A percentile compares a stretch with the other conserved stretches of the same genome.
Evolutionary conservation across 768 basidiomycete species (phyloP).

Genomic region (Hygrocybe punicea): DNA sequence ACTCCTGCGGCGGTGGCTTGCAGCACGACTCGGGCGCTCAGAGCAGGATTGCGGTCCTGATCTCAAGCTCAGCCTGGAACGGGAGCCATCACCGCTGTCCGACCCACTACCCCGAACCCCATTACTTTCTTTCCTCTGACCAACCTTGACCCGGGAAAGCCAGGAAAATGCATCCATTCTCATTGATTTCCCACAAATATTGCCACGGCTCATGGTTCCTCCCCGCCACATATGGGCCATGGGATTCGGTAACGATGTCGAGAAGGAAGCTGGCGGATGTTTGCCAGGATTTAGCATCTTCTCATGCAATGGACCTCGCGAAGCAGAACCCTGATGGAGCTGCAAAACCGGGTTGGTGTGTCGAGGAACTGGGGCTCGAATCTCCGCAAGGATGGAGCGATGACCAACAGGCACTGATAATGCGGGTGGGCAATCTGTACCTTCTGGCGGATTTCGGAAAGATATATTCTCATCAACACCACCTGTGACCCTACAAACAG

Average conservation of each 20-base stretch:
- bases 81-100: constrained; percentile 46
- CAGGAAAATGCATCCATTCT: constrained; percentile 67
- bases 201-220: constrained; percentile 49
- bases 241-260: constrained; percentile 1
- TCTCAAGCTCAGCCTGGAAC: constrained; percentile 26
- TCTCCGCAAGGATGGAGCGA: constrained; percentile 67
- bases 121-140: constrained; percentile 52
- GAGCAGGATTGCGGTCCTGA: too few species aligned
- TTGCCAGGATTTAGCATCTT: neutral
- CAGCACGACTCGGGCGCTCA: constrained; percentile 15
- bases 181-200: constrained; percentile 46
- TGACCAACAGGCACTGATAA: constrained; percentile 67
- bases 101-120: constrained; percentile 51
- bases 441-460: constrained; percentile 55
- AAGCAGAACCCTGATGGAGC: constrained; percentile 22
- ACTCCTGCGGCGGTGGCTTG: constrained; percentile 26
- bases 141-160: constrained; percentile 72
- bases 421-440: constrained; percentile 36
- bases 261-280: neutral
- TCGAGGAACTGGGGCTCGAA: constrained; percentile 46
- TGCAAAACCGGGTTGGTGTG: constrained; percentile 31
- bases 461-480: constrained; percentile 36
- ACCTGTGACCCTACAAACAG: constrained; percentile 27
- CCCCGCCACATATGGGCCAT: constrained; percentile 14
- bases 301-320: constrained; percentile 16